Percentiles rank a stretch among this genome's conserved stretches.
Conservation (phyloP, 1,284 basidiomycete genomes). For the Termitomyces sp. region DNA sequence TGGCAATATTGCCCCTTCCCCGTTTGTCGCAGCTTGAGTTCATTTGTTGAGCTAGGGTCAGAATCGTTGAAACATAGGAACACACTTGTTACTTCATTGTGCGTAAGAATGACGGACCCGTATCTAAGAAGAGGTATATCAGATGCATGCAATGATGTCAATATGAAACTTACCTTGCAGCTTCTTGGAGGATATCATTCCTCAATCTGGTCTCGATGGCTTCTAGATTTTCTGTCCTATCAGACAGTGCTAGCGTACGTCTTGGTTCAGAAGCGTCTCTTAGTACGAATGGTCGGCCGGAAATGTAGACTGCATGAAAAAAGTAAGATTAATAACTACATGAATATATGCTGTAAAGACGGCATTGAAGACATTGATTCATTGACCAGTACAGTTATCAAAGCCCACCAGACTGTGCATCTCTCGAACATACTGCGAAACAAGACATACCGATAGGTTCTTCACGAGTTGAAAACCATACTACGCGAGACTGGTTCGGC, state of each 20-base stretch:
- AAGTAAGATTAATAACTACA: conserved; percentile 13
- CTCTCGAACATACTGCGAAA: background rate
- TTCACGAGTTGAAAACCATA: conserved; percentile 84
- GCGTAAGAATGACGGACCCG: conserved; percentile 89
- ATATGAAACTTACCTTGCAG: conserved; percentile 49
- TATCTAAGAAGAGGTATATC: conserved; percentile 44
- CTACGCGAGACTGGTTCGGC: conserved; percentile 61
- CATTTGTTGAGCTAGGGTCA: background rate
- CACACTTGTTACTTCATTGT: conserved; percentile 73
- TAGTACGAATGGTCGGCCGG: conserved; percentile 93
- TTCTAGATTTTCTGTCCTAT: conserved; percentile 92
- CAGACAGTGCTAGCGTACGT: conserved; percentile 78
- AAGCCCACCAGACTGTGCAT: background rate
- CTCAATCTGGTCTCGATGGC: conserved; percentile 91
- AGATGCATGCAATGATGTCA: background rate
- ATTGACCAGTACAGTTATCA: background rate
- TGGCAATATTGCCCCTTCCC: conserved; percentile 80
- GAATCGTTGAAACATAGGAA: background rate
- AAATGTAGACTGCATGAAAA: conserved; percentile 71
- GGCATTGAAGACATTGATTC: background rate
- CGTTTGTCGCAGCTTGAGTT: conserved; percentile 53
- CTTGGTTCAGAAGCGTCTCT: conserved; percentile 86
- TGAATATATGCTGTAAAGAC: background rate
- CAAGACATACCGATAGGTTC: conserved; percentile 66
- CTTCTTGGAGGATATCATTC: conserved; percentile 90